phyloP scores from a whole-genome alignment of 208 protist species.

The Wallacemonas collosoma region DNA sequence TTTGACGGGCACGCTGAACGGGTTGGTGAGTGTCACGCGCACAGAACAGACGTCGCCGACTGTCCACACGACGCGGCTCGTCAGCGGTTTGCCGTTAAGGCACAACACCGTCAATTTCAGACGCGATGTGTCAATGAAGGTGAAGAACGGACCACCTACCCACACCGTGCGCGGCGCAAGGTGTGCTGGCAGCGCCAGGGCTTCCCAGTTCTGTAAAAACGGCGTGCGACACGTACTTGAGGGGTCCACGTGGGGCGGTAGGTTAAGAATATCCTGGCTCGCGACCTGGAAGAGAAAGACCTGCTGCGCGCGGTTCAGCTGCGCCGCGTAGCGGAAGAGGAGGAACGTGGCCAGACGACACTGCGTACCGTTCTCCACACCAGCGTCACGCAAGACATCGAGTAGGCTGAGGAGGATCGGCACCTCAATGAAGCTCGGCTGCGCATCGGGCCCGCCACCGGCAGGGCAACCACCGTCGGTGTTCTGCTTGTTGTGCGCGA shows the following conservation, averaged over 20 bases:
- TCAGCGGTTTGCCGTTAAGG: constrained; percentile 75
- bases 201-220: constrained; percentile 73
- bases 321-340: constrained; percentile 69
- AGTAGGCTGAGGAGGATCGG: constrained; percentile 69
- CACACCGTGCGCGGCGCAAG: constrained; percentile 81
- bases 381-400: constrained; percentile 40
- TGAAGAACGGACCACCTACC: constrained; percentile 83
- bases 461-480: not conserved
- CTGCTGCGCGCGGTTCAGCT: constrained; percentile 51
- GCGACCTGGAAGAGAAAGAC: constrained; percentile 40
- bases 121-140: constrained; percentile 86
- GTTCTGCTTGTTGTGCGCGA: not conserved
- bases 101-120: constrained; percentile 84
- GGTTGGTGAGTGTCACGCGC: constrained; percentile 75
- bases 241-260: constrained; percentile 33
- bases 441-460: not conserved
- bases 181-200: constrained; percentile 70
- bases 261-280: constrained; percentile 28
- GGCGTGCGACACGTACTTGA: constrained; percentile 34
- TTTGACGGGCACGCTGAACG: constrained; percentile 43
- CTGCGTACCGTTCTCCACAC: constrained; percentile 32
- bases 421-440: constrained; percentile 29
- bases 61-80: constrained; percentile 79
- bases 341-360: constrained; percentile 66
- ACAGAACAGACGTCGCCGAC: constrained; percentile 81